phyloP scores from a whole-genome alignment of 2,329 filamentous ascomycete genomes.

The Talaromyces verruculosus region DNA sequence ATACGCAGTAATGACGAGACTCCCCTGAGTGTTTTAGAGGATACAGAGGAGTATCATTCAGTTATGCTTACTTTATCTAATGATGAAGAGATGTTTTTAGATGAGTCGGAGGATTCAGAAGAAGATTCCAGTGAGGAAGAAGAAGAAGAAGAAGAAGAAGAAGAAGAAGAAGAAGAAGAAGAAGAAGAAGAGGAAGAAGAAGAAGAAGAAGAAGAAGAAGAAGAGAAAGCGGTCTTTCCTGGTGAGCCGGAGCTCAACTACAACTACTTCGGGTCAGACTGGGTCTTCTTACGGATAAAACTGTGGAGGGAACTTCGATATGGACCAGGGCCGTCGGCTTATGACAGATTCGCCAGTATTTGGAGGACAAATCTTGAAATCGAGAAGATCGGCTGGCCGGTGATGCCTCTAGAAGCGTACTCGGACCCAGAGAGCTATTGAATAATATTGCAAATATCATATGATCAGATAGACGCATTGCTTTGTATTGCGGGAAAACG shows the following conservation, averaged over 20 bases:
- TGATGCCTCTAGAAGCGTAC: constrained; percentile 2
- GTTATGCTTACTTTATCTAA: background rate
- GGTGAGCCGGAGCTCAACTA: background rate
- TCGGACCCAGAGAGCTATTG: background rate
- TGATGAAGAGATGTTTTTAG: background rate
- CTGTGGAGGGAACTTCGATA: constrained; percentile 3
- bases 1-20: background rate
- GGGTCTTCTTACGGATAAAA: background rate
- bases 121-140: too few relatives aligned
- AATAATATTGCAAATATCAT: background rate
- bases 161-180: too few relatives aligned
- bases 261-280: background rate
- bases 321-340: background rate
- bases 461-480: background rate
- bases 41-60: background rate
- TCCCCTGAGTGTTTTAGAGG: background rate
- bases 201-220: too few relatives aligned
- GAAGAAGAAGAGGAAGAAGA: too few relatives aligned
- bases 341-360: background rate
- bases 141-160: too few relatives aligned
- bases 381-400: constrained; percentile 4
- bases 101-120: background rate
- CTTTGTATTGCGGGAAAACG: background rate
- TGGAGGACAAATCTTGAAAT: constrained; percentile 15
- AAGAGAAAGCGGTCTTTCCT: background rate